Conservation (phyloP, 164 flowering plant genomes). For the Cinnamomum chago region DNA sequence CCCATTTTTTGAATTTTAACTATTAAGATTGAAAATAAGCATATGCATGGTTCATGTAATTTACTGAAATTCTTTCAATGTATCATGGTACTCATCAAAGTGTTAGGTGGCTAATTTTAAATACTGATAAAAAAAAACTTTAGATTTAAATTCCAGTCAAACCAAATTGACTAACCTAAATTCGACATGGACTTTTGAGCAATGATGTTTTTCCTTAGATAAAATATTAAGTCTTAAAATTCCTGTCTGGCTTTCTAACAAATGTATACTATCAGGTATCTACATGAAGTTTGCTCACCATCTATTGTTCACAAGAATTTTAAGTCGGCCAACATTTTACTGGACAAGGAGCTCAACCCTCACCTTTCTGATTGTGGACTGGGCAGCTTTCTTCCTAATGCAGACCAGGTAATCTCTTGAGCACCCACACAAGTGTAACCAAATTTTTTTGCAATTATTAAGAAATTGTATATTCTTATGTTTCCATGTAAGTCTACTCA, state of each 20-base stretch:
- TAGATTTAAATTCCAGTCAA: background rate
- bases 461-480: no score
- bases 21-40: no score
- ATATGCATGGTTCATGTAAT: no score
- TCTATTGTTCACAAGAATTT: conserved; percentile 78
- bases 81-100: no score
- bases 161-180: background rate
- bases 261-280: conserved; percentile 49
- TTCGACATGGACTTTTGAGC: background rate
- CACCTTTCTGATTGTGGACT: conserved; percentile 91
- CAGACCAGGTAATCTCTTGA: conserved; percentile 34
- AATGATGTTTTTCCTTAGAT: background rate
- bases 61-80: no score
- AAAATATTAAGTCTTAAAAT: background rate
- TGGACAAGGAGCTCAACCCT: conserved; percentile 84
- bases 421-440: background rate
- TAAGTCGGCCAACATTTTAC: conserved; percentile 85
- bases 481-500: no score
- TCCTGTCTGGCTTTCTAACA: background rate
- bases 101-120: background rate
- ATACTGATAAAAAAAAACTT: background rate
- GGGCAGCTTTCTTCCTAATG: conserved; percentile 63
- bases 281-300: conserved; percentile 92
- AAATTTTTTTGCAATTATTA: no score
- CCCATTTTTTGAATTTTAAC: no score